Base-by-base conservation (phyloP, 345 rosid species). In the Aethionema arabicum region DNA sequence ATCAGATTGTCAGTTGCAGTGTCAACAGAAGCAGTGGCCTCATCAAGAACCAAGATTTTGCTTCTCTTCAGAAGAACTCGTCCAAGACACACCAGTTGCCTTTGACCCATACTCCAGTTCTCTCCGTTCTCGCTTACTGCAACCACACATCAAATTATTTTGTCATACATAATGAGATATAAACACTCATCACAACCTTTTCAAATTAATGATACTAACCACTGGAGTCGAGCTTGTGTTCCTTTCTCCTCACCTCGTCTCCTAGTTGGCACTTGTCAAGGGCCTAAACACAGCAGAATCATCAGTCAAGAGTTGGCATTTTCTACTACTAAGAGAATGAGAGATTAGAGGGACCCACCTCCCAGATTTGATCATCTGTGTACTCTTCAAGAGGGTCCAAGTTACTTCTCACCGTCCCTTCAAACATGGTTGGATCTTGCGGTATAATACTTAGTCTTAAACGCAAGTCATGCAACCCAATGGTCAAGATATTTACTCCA, bases 91-190 rank as follows among this genome's bases (percentile, higher is more conserved):
- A 85, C 85, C 0, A 91, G 78, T 67, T 91, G 96, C 67, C 92
- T 80, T 75, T 91, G 96, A 6, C 96, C 96, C 88, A 86, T 81
- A 65, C 98, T 91, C 96, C 98, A 88, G 60, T 88, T 91, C 69
- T 85, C 96, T 67, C 98, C 96, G 68, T 91, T 86, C 60, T 91
- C 92, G 0, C 70, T 68, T 32, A 88, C 98, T 82, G 76, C 49
- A 54, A 14, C 41, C 27, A 2, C 27, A 21, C 27, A 21, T 21
- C 27, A 21, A 21, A 21, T 21, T 2, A 21, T 1, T 21, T 21
- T 21, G 2, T 21, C 27, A 21, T 21, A 21, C 27, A 21, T 21
- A 21, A 2, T 1, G 27, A 21, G 1, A 21, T 2, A 21, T 21
- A 21, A 21, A 21, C 27, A 21, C 27, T 21, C 27, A 21, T 21